These are phyloP conservation scores for Sindora glabra DNA, from an alignment of 306 rosid species.

Conservation along the genomic window DNA sequence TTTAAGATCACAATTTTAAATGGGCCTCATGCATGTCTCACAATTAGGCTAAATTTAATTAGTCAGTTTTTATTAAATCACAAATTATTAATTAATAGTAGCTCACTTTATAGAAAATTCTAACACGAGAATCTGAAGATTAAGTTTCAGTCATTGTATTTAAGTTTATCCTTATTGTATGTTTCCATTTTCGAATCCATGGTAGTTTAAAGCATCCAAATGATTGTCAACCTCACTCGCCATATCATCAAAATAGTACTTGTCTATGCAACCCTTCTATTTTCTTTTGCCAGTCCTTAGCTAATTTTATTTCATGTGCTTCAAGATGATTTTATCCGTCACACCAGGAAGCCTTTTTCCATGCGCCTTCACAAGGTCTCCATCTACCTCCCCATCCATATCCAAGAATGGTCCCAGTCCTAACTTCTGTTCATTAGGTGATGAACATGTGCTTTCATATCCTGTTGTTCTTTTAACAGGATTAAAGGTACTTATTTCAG, in stretches of 20 bases:
- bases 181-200: conserved; percentile 67
- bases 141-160: too few relatives aligned
- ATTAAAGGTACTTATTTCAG: conserved; percentile 55
- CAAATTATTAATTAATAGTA: too few relatives aligned
- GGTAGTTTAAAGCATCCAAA: conserved; percentile 69
- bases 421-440: conserved; percentile 36
- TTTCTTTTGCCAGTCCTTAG: conserved; percentile 36
- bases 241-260: conserved; percentile 57
- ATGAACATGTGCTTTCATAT: conserved; percentile 41
- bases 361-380: conserved; percentile 40
- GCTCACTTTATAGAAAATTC: too few relatives aligned
- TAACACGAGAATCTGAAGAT: too few relatives aligned
- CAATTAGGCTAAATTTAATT: too few relatives aligned
- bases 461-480: conserved; percentile 39
- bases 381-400: conserved; percentile 15
- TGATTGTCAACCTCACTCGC: conserved; percentile 82
- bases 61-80: too few relatives aligned
- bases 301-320: conserved; percentile 31
- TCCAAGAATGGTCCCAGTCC: conserved; percentile 27
- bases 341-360: conserved; percentile 30
- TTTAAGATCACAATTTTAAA: too few relatives aligned
- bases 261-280: conserved; percentile 36
- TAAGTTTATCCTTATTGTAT: conserved; percentile 56
- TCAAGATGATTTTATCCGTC: conserved; percentile 25
- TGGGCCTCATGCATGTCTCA: too few relatives aligned